Evolutionary conservation across 2,329 filamentous ascomycete species (phyloP).

Genomic region (Alternaria incomplexa): DNA sequence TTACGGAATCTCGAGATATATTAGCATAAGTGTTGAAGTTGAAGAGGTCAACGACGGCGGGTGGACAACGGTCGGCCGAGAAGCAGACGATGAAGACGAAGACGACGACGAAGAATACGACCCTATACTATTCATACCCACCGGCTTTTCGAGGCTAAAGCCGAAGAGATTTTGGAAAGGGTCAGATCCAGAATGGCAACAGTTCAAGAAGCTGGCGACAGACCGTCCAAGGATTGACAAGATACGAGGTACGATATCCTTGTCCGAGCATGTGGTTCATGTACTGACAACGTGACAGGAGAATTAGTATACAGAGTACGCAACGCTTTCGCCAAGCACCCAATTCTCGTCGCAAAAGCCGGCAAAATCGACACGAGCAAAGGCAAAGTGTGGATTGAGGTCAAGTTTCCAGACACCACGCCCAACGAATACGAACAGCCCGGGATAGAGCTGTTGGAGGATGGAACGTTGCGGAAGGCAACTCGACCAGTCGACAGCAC

Average conservation of each 20-base stretch:
- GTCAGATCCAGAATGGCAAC: conserved; percentile 62
- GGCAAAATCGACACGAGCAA: conserved; percentile 50
- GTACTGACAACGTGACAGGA: conserved; percentile 22
- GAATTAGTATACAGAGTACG: conserved; percentile 49
- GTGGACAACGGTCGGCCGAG: conserved; percentile 21
- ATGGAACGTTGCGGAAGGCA: conserved; percentile 41
- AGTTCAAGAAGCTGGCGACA: conserved; percentile 54
- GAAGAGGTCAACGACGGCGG: conserved; percentile 24
- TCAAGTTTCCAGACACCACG: conserved; percentile 56
- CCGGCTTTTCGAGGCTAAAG: conserved; percentile 52
- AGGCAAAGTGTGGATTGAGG: conserved; percentile 56
- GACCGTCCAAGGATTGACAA: conserved; percentile 49
- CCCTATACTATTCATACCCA: conserved; percentile 55
- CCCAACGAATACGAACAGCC: conserved; percentile 57
- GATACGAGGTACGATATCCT: conserved; percentile 42
- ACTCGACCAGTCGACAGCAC: conserved; percentile 35
- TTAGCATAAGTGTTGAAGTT: conserved; percentile 33
- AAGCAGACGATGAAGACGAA: conserved; percentile 39
- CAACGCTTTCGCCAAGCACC: conserved; percentile 34
- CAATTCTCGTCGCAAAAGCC: conserved; percentile 35
- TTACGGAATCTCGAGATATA: conserved; percentile 29
- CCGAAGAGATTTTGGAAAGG: conserved; percentile 55
- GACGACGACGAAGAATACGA: conserved; percentile 43
- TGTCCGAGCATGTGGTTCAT: background rate
- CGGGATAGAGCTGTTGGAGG: conserved; percentile 51